Evolutionary conservation across 1,284 basidiomycete genomes (phyloP), one percentile per base, ranked within the genome.

Genomic region (Entoloma clypeatum): DNA sequence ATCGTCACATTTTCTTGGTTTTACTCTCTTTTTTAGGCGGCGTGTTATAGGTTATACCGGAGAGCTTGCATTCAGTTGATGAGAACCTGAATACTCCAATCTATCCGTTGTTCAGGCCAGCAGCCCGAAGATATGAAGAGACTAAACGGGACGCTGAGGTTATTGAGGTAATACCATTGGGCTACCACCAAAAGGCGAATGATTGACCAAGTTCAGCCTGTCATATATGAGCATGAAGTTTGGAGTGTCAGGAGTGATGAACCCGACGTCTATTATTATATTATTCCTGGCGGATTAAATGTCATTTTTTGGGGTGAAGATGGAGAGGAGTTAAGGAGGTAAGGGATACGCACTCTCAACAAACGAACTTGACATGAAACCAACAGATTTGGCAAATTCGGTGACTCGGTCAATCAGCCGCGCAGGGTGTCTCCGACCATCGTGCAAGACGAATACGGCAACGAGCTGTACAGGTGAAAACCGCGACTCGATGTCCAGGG

Each of bases 261-360:
- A 22, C 58, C 63, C 36, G 61, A 67, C 34, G 57, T 70, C 27
- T 74, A 74, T 47, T 76, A 76, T 56, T 86, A 82, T 52, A 74
- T 83, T 50, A 69, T 83, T 34, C 81, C 82, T 22, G 69, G 69
- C 10, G 82, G 81, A 17, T 67, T 79, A 49, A 74, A 77, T 43
- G 77, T 85, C 10, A 72, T 86, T 33, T 83, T 86, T 53, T 69
- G 78, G 56, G 83, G 86, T 52, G 75, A 78, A 49, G 57, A 71
- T 28, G 84, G 84, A 17, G 74, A 75, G 42, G 79, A 83, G 49
- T 72, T 86, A 18, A 74, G 74, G 6, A 75, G 83, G 84, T 79
- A 61, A 42, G 43, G 36, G 33, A 39, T 39, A 25, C 6, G 5
- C 25, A 2, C 7, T 16, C 19, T 21, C 37, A 52, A 55, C 8